Base-by-base conservation (phyloP, 2,329 filamentous ascomycete genomes). In the Elsinoe batatas region DNA sequence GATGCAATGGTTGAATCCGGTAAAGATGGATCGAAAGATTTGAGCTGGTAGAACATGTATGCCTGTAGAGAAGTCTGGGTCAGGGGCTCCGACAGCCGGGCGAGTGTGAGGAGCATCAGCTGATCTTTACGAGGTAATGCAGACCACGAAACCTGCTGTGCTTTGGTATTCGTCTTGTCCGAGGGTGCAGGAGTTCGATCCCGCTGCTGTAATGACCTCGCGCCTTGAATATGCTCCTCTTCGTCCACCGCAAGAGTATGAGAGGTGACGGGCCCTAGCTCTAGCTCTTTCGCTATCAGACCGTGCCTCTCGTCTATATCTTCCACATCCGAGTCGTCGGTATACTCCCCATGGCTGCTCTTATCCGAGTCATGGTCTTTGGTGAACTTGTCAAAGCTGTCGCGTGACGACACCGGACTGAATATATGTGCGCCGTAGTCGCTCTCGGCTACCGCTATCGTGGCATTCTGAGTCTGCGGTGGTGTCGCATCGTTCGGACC, bases 1-100 rank as follows among this genome's bases (percentile, higher is more conserved):
- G 79, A 77, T 0, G 89, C 81, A 61, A 95, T 90, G 1, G 79
- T 82, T 1, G 77, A 77, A 54, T 83, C 78, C 2, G 78, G 71
- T 17, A 78, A 68, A 18, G 70, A 75, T 2, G 76, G 75, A 5
- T 61, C 58, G 63, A 95, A 91, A 57, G 84, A 91, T 62, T 82
- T 83, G n/a, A 95, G 79, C 68, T 93, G 88, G 69, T 91, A 94
- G 71, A 88, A 94, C 75, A 94, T 83, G 69, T 94, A 94, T 1
- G 86, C 80, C 69, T 86, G 79, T 7, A 90, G 69, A 11, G 83
- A 88, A 0, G 87, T 90, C 65, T 93, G 87, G 0, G 88, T 86
- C 35, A 95, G 73, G 3, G 89, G 89, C 66, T 95, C 90, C 10
- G 86, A 88, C 18, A 95, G 74, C 26, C 90, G 82, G 7, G 88